Conservation (phyloP, 129 eudicot genomes). For the Silybum marianum region DNA sequence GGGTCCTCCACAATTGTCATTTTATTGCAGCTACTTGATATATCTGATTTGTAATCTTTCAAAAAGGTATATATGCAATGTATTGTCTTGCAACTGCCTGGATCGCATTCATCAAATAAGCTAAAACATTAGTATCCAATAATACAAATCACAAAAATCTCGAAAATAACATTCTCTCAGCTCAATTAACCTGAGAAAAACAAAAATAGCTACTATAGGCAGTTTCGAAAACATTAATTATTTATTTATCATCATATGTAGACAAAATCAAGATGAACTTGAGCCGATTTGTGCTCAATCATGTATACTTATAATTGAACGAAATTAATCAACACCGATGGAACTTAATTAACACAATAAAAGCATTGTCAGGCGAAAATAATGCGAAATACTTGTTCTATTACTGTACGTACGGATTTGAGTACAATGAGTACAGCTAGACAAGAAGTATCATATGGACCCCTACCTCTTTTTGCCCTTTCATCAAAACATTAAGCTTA, state of each 20-base stretch:
- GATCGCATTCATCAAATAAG: slow-evolving; percentile 14
- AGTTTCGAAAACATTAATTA: not conserved
- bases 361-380: not conserved
- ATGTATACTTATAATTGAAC: not conserved
- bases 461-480: not conserved
- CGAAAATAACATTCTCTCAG: slow-evolving; percentile 9
- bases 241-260: not conserved
- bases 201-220: not conserved
- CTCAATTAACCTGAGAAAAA: not conserved
- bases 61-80: slow-evolving; percentile 12
- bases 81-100: slow-evolving; percentile 12
- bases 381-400: not conserved
- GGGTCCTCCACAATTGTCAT: slow-evolving; percentile 40
- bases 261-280: not conserved
- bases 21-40: slow-evolving; percentile 3
- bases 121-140: not conserved
- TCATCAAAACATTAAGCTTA: slow-evolving; percentile 9
- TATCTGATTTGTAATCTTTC: not conserved
- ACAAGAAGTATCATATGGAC: slow-evolving; percentile 13
- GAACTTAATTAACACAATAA: slow-evolving; percentile 10
- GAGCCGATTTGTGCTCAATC: not conserved
- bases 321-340: slow-evolving; percentile 5
- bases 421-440: slow-evolving; percentile 14
- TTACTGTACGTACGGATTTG: slow-evolving; percentile 13
- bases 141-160: not conserved